These are phyloP conservation scores for Vickermania ingenoplastis DNA, from an alignment of 208 protist species.

Conservation along the genomic window DNA sequence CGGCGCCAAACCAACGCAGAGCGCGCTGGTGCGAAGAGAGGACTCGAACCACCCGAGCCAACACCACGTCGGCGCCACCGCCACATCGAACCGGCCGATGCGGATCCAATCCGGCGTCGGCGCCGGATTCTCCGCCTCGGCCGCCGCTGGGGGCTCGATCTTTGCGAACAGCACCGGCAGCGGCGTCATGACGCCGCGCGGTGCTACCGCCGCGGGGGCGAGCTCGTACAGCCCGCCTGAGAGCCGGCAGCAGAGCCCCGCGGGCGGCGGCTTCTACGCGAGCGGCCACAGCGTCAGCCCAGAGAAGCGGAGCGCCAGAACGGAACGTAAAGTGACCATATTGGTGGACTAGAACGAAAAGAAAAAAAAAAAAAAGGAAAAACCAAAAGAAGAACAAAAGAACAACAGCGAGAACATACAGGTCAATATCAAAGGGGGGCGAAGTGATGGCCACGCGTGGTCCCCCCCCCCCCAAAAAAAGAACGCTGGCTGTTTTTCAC, in stretches of 20 bases:
- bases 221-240: too few species aligned
- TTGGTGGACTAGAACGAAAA: conserved; percentile 25
- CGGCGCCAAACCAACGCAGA: conserved; percentile 4
- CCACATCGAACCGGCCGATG: too few species aligned
- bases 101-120: neutral
- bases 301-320: conserved; percentile 12
- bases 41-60: too few species aligned
- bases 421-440: too few species aligned
- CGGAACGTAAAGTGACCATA: conserved; percentile 37
- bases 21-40: conserved; percentile 6
- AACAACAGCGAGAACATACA: neutral
- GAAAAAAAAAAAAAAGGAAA: conserved; percentile 9
- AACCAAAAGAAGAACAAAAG: conserved; percentile 5
- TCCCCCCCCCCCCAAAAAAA: too few species aligned
- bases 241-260: neutral
- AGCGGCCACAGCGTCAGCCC: conserved; percentile 4
- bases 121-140: neutral
- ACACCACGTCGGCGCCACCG: too few species aligned
- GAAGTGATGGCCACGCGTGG: too few species aligned
- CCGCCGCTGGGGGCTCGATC: neutral
- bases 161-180: neutral
- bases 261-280: conserved; percentile 4
- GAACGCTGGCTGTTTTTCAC: too few species aligned
- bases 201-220: neutral
- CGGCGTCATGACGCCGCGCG: neutral